Evolutionary conservation across 352 stramenopile genomes (phyloP).

Genomic region (Thalassiosira mediterranea): DNA sequence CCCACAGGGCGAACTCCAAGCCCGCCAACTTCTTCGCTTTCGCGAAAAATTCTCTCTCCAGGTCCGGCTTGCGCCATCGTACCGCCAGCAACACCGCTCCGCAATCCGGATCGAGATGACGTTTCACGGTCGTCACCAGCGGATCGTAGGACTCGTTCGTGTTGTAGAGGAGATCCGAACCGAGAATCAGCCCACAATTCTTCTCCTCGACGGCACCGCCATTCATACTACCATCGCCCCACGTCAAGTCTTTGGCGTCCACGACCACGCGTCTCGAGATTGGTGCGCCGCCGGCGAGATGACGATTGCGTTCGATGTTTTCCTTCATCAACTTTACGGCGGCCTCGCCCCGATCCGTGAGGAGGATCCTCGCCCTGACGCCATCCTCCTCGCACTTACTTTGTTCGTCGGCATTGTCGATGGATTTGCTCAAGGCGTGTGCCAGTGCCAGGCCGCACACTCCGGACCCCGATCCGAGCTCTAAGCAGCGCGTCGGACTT

Average conservation of each 20-base stretch:
- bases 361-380: constrained; percentile 12
- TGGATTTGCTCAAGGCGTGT: constrained; percentile 3
- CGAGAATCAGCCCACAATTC: constrained; percentile 68
- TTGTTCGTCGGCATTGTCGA: constrained; percentile 1
- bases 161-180: constrained; percentile 78
- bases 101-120: constrained; percentile 38
- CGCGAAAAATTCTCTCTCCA: constrained; percentile 65
- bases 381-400: background rate
- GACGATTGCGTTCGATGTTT: constrained; percentile 36
- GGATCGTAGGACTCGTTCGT: constrained; percentile 46
- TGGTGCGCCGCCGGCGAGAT: background rate
- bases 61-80: constrained; percentile 61
- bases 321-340: constrained; percentile 19
- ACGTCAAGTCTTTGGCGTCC: constrained; percentile 37
- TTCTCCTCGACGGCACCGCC: constrained; percentile 6
- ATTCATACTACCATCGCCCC: constrained; percentile 29
- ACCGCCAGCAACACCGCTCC: constrained; percentile 49
- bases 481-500: constrained; percentile 38
- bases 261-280: constrained; percentile 18
- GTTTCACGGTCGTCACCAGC: constrained; percentile 59
- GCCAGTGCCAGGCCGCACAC: constrained; percentile 58
- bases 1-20: constrained; percentile 33
- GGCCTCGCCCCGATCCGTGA: constrained; percentile 32
- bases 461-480: constrained; percentile 65
- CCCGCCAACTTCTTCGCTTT: constrained; percentile 15